Percentiles rank a stretch among this genome's conserved stretches.
Conservation (phyloP, 805 yeast species). For the Hanseniaspora occidentalis region DNA sequence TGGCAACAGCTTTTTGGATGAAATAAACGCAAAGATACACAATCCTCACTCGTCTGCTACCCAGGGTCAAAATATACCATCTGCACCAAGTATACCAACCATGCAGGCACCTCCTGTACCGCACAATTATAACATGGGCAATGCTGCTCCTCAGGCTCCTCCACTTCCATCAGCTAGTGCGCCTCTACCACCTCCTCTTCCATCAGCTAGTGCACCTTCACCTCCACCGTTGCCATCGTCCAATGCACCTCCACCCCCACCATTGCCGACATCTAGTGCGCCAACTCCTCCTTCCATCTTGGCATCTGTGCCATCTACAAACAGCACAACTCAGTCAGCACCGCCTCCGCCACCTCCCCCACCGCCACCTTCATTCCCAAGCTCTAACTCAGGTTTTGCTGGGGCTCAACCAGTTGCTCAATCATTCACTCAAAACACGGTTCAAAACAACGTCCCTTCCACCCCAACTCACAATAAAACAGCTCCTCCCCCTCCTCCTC, state of each 20-base stretch:
- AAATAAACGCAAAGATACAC: conserved; percentile 19
- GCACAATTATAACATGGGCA: too few species aligned
- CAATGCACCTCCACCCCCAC: conserved; percentile 8
- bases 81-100: conserved; percentile 6
- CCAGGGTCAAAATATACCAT: conserved; percentile 1
- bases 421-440: too few species aligned
- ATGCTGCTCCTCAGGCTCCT: conserved; percentile 14
- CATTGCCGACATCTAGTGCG: conserved; percentile 13
- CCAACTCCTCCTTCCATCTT: conserved; percentile 17
- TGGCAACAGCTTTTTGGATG: conserved; percentile 20
- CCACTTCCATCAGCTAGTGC: conserved; percentile 13
- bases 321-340: conserved; percentile 3
- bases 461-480: too few species aligned
- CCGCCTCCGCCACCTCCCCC: conserved; percentile 23
- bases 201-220: conserved; percentile 18
- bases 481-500: too few species aligned
- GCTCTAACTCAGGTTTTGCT: too few species aligned
- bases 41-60: conserved; percentile 5
- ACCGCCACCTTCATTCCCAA: conserved; percentile 19
- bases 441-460: too few species aligned
- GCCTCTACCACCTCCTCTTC: conserved; percentile 16
- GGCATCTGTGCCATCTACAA: conserved; percentile 16
- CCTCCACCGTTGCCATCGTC: conserved; percentile 10
- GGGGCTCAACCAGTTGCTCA: too few species aligned
- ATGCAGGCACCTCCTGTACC: conserved; percentile 4